Evolutionary conservation across 129 eudicot genomes (phyloP), one percentile per base, ranked within the genome.

Genomic region (Cynara cardunculus): DNA sequence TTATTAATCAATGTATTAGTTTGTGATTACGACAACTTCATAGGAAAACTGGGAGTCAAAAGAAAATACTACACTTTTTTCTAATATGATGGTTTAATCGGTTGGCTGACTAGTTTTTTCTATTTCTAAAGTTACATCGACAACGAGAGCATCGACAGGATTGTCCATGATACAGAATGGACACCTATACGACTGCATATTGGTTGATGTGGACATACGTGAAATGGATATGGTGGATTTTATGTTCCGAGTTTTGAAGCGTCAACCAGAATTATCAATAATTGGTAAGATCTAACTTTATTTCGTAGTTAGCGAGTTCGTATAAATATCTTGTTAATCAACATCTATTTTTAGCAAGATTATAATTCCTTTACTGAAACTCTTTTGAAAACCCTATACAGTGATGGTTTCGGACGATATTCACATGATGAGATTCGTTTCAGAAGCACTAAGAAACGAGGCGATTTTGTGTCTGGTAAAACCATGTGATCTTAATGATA

Each of bases 121-220:
- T 11, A 53, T 68, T 7, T 56, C 5, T 56, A 34, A 25, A 82
- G 77, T 82, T 34, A 82, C 70, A 34, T 2, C 77, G 1, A 35
- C 85, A 10, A 37, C 56, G 10, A 71, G 69, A 12, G 41, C 35
- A 25, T 56, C 73, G 18, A 68, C 69, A 0, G 81, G 77, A 82
- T 53, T 82, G 25, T 69, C 77, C 2, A 76, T 68, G 81, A 53
- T 82, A 68, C 26, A 25, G 0, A 70, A 25, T 26, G 81, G 72
- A 46, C 24, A 61, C 12, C 3, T 25, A 14, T 82, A 46, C 7
- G 76, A 82, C 37, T 56, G 72, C 34, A 72, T 82, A n/a, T 25
- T 82, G 71, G 25, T 82, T 22, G 77, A 82, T 70, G 81, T 76
- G 71, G 77, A 82, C 21, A 70, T 8, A 12, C 24, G 11, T 4